Evolutionary conservation across 306 rosid genomes (phyloP).

Genomic region (Castanea crenata): DNA sequence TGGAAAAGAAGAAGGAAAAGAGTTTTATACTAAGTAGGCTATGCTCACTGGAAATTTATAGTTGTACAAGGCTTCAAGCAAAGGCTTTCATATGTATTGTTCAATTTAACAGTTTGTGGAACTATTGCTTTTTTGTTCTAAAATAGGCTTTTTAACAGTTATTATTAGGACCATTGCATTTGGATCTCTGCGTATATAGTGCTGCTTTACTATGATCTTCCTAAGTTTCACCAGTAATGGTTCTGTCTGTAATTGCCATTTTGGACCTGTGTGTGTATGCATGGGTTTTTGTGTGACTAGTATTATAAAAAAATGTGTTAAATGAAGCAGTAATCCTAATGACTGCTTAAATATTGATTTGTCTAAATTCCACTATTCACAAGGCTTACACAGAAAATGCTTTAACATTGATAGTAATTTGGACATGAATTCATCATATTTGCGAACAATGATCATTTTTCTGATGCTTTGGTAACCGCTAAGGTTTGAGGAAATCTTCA

Average conservation of each 20-base stretch:
- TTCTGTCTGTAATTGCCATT: neutral
- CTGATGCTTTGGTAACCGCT: neutral
- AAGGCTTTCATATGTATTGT: no score
- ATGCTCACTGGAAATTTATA: no score
- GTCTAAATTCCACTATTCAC: neutral
- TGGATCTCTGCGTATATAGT: neutral
- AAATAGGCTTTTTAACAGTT: neutral
- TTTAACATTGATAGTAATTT: neutral
- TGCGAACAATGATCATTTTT: neutral
- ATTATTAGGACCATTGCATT: neutral
- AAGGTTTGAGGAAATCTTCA: neutral
- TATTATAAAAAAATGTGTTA: neutral
- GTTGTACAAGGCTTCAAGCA: no score
- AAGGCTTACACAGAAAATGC: neutral
- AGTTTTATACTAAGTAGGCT: no score
- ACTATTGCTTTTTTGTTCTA: no score
- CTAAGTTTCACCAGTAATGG: neutral
- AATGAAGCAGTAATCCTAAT: neutral
- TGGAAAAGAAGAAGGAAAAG: no score
- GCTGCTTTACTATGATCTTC: neutral
- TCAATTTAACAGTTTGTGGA: no score
- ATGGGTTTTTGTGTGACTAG: neutral
- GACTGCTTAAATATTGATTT: neutral
- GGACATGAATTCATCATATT: neutral
- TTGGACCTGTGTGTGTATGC: neutral